A percentile compares a stretch with the other conserved stretches of the same genome.
These are phyloP conservation scores for Kwoniella sp. DNA, from an alignment of 768 basidiomycete genomes.

Conservation along the genomic window DNA sequence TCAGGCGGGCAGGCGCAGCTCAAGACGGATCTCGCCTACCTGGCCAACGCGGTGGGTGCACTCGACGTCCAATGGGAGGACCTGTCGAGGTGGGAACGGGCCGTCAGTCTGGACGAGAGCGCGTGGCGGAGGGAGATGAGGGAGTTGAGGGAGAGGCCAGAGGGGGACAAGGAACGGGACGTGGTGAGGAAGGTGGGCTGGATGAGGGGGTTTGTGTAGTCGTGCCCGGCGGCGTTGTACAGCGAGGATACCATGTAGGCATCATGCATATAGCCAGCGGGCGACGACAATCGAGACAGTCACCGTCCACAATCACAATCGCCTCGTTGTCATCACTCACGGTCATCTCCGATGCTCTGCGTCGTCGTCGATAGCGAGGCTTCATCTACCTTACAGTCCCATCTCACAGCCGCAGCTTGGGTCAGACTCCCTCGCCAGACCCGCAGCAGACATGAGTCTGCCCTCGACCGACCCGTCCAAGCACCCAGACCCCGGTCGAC, in stretches of 20 bases:
- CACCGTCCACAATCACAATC: too few relatives aligned
- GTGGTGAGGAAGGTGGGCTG: slow-evolving; percentile 20
- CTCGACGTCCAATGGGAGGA: slow-evolving; percentile 81
- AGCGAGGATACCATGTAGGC: too few relatives aligned
- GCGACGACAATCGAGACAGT: too few relatives aligned
- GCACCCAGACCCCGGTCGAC: too few relatives aligned
- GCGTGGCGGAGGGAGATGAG: slow-evolving; percentile 33
- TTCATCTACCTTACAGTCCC: too few relatives aligned
- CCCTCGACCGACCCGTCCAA: not conserved
- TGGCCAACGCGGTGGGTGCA: slow-evolving; percentile 83
- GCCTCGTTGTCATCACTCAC: not conserved
- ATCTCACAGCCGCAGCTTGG: not conserved
- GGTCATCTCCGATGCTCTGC: slow-evolving; percentile 2
- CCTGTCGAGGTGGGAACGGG: slow-evolving; percentile 73
- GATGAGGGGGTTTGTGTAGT: slow-evolving; percentile 26
- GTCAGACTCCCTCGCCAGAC: not conserved
- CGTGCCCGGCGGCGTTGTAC: too few relatives aligned
- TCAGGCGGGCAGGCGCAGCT: slow-evolving; percentile 74
- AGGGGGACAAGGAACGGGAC: slow-evolving; percentile 8
- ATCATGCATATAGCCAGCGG: not conserved
- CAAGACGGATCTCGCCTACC: slow-evolving; percentile 77
- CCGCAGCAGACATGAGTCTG: not conserved
- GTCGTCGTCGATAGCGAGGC: too few relatives aligned
- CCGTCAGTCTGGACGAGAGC: slow-evolving; percentile 56
- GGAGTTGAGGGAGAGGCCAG: slow-evolving; percentile 5